Evolutionary conservation across 2,329 filamentous ascomycete genomes (phyloP).

Genomic region (Pyrenophora graminea): DNA sequence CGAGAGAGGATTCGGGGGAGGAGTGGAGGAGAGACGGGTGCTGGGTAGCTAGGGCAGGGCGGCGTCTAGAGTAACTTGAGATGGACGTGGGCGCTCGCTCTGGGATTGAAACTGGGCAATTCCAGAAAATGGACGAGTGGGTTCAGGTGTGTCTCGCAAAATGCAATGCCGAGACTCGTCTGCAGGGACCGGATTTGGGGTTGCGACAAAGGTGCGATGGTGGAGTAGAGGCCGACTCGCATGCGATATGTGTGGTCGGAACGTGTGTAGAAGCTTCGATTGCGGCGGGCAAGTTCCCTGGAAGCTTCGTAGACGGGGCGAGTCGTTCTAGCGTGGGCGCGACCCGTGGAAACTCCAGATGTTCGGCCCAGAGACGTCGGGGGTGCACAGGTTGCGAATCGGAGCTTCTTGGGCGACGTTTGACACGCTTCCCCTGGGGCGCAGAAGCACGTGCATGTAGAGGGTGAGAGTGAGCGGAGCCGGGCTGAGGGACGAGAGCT

Average conservation of each 20-base stretch:
- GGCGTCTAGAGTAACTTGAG: not conserved
- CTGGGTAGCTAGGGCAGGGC: slow-evolving; percentile 19
- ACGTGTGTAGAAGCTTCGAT: slow-evolving; percentile 10
- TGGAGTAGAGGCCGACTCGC: slow-evolving; percentile 18
- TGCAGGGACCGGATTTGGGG: slow-evolving; percentile 14
- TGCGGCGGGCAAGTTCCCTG: slow-evolving; percentile 2
- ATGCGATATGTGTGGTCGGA: slow-evolving; percentile 21
- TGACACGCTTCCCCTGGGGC: not conserved
- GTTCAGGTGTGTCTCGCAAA: slow-evolving; percentile 8
- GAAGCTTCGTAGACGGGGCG: slow-evolving; percentile 6
- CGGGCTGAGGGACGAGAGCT: not conserved
- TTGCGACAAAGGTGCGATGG: slow-evolving; percentile 6
- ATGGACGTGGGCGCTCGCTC: not conserved
- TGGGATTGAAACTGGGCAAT: not conserved
- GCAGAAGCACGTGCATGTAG: not conserved
- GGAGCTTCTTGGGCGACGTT: slow-evolving; percentile 3
- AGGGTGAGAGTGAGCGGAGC: not conserved
- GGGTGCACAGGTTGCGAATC: slow-evolving; percentile 9
- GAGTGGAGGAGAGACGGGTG: slow-evolving; percentile 15
- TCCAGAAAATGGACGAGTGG: not conserved
- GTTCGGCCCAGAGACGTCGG: slow-evolving; percentile 16
- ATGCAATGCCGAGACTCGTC: slow-evolving; percentile 6
- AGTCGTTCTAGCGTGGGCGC: slow-evolving; percentile 20
- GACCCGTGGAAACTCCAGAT: slow-evolving; percentile 5
- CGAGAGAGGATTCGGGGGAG: not conserved